phyloP scores from a whole-genome alignment of 108 stramenopile genomes.

The Aurantiochytrium sp. region DNA sequence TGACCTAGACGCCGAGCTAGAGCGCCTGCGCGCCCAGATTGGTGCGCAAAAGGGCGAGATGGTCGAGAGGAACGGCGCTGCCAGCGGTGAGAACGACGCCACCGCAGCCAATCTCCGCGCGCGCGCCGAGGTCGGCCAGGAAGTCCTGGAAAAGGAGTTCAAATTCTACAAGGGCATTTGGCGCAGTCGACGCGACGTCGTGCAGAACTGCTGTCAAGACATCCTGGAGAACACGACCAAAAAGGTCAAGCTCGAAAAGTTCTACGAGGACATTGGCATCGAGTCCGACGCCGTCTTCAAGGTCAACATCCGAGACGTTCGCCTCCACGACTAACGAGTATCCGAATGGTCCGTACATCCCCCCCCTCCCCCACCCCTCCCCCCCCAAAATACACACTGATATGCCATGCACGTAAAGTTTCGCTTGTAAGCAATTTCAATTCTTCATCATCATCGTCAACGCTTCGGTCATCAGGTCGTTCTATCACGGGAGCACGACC shows the following conservation, averaged over 20 bases:
- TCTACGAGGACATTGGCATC: background rate
- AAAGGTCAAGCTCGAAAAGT: background rate
- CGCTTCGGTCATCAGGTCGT: too few relatives aligned
- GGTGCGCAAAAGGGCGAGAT: background rate
- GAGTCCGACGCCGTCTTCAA: background rate
- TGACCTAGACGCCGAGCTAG: background rate
- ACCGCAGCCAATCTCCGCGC: background rate
- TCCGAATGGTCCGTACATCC: too few relatives aligned
- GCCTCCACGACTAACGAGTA: background rate
- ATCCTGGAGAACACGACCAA: background rate
- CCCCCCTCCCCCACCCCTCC: too few relatives aligned
- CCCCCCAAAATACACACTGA: too few relatives aligned
- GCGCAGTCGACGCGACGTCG: background rate
- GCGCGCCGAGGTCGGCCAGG: background rate
- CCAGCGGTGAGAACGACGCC: background rate
- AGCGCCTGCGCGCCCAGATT: background rate
- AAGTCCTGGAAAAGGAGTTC: background rate
- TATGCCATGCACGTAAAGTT: background rate
- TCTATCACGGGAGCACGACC: background rate
- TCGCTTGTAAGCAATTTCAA: background rate
- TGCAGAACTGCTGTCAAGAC: background rate
- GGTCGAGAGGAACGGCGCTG: background rate
- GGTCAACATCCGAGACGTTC: background rate
- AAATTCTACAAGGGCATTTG: background rate
- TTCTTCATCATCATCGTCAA: background rate